Evolutionary conservation across 2,329 filamentous ascomycete genomes (phyloP).

Genomic region (Macrophomina phaseolina): DNA sequence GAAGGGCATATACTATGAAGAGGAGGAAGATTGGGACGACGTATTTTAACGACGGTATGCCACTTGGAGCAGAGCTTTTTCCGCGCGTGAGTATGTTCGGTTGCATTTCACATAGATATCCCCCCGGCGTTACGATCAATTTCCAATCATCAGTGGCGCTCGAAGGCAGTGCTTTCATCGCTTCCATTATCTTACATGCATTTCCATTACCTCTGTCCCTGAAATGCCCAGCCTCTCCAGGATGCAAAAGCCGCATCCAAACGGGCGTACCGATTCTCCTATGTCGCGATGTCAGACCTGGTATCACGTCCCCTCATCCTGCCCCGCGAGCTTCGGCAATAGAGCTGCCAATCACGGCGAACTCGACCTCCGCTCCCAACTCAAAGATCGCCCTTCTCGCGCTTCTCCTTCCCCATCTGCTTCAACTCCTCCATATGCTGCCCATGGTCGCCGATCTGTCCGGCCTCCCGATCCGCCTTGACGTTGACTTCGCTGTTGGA

Average conservation of each 20-base stretch:
- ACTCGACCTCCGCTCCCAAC: no score
- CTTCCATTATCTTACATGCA: no score
- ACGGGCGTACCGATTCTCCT: no score
- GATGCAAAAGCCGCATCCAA: no score
- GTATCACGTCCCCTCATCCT: no score
- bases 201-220: no score
- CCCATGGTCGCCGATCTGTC: slow-evolving; percentile 46
- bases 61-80: slow-evolving; percentile 5
- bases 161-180: no score
- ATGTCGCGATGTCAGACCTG: no score
- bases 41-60: slow-evolving; percentile 14
- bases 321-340: no score
- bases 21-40: neutral
- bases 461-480: slow-evolving; percentile 46
- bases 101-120: slow-evolving; percentile 19
- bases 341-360: no score
- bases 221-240: no score
- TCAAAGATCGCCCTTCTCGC: slow-evolving; percentile 40
- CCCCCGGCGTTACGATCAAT: neutral
- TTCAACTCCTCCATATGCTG: slow-evolving; percentile 52
- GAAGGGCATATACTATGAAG: neutral
- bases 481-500: slow-evolving; percentile 43
- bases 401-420: slow-evolving; percentile 48
- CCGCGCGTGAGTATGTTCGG: slow-evolving; percentile 4
- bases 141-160: neutral